Conservation (phyloP, 2,329 filamentous ascomycete genomes). For the Aspergillus awamori region DNA sequence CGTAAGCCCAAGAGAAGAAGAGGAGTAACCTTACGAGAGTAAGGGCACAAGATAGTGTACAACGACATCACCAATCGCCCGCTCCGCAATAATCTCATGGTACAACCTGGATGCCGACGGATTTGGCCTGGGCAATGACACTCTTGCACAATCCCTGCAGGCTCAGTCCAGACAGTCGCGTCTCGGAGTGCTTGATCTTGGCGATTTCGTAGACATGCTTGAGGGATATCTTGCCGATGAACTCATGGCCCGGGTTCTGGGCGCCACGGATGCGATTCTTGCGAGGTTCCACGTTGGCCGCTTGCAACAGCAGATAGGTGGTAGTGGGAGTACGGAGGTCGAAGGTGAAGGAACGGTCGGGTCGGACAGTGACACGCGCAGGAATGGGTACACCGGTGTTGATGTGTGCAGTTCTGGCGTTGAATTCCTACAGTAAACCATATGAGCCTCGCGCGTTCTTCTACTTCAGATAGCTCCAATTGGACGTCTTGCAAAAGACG, state of each 20-base stretch:
- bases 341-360: conserved; percentile 91
- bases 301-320: conserved; percentile 82
- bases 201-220: conserved; percentile 99
- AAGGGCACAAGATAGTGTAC: conserved; percentile 17
- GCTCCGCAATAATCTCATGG: conserved; percentile 49
- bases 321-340: conserved; percentile 94
- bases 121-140: conserved; percentile 74
- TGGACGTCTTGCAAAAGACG: neutral
- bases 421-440: conserved; percentile 78
- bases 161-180: conserved; percentile 70
- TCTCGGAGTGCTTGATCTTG: conserved; percentile 85
- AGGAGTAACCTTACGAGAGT: conserved; percentile 16
- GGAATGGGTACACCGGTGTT: conserved; percentile 81
- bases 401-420: conserved; percentile 87
- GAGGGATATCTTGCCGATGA: conserved; percentile 80
- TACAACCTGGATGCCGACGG: conserved; percentile 72
- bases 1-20: conserved; percentile 20
- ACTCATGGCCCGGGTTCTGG: conserved; percentile 72
- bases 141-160: conserved; percentile 73
- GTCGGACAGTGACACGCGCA: conserved; percentile 85
- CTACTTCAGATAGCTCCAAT: neutral
- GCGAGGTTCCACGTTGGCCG: conserved; percentile 70
- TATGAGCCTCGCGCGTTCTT: conserved; percentile 10
- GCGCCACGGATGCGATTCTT: conserved; percentile 79
- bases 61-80: conserved; percentile 11